phyloP scores from a whole-genome alignment of 2,329 filamentous ascomycete genomes.

The Didymella keratinophila region DNA sequence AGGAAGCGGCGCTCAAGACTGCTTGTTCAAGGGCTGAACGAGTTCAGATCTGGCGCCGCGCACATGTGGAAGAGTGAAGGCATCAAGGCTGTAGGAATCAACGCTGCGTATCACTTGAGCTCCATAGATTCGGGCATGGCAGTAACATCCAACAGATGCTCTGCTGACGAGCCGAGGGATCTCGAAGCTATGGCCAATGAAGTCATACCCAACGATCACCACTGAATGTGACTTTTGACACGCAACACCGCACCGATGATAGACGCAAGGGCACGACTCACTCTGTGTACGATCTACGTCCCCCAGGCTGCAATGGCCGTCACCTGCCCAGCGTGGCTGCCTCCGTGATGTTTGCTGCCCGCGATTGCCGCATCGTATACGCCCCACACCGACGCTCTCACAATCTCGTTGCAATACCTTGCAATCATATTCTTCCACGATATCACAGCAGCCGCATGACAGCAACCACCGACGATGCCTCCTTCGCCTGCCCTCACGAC shows the following conservation, averaged over 20 bases:
- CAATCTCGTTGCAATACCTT: too few relatives aligned
- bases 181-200: conserved; percentile 19
- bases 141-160: not conserved
- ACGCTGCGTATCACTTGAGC: not conserved
- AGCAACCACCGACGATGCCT: conserved; percentile 11
- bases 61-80: not conserved
- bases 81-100: not conserved
- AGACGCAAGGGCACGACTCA: conserved; percentile 4
- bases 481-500: conserved; percentile 9
- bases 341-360: not conserved
- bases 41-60: not conserved
- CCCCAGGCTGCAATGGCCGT: not conserved
- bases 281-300: not conserved
- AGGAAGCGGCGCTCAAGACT: conserved; percentile 1
- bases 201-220: conserved; percentile 12
- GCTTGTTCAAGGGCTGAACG: conserved; percentile 17
- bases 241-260: not conserved
- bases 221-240: conserved; percentile 1
- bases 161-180: not conserved
- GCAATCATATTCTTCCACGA: too few relatives aligned
- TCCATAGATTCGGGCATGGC: not conserved
- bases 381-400: conserved; percentile 11
- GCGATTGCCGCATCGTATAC: conserved; percentile 2
- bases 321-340: not conserved
- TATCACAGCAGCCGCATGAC: conserved; percentile 1